Base-by-base conservation (phyloP, 2,329 filamentous ascomycete genomes). In the Ascochyta fabae region DNA sequence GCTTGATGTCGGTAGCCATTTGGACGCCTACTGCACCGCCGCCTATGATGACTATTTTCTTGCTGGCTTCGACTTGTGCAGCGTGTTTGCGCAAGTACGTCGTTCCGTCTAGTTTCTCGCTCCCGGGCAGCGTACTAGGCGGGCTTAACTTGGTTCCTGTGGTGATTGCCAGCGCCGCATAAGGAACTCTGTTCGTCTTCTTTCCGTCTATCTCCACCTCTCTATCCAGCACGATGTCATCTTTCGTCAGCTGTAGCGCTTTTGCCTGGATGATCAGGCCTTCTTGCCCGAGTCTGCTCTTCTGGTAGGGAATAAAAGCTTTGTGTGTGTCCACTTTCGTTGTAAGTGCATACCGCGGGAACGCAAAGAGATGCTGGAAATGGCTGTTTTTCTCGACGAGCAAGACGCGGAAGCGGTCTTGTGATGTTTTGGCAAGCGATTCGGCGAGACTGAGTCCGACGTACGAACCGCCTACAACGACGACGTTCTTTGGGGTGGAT, bases 11-110 rank as follows among this genome's bases (percentile, higher is more conserved):
- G 0, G 83, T 80, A 0, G 84, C 85, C 31, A 88, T 72, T 70
- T 88, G 84, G 0, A 88, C 82, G 1, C 86, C 86, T 0, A 85
- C 86, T 0, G 86, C 84, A 3, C 86, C 86, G 0, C 84, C 85
- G 2, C 86, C 86, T 7, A 73, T 55, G 8, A 78, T 72, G 39
- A 73, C 69, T 29, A 84, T 76, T 0, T 79, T 80, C 9, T 78
- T 72, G 0, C 61, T 60, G 53, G 81, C 83, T 6, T 75, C 74
- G 45, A 87, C 60, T 66, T 85, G 84, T 66, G 84, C 68, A 85
- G 84, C 67, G 84, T 78, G 2, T 65, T 66, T 36, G 8, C 54
- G 22, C 22, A 57, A 26, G 19, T 52, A 57, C 27, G 33, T n/a
- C 4, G 79, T 75, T 3, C 61, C 61, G n/a, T 48, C 48, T 9